Evolutionary conservation across 1,284 basidiomycete genomes (phyloP).

Genomic region (Rhodotorula sp.): DNA sequence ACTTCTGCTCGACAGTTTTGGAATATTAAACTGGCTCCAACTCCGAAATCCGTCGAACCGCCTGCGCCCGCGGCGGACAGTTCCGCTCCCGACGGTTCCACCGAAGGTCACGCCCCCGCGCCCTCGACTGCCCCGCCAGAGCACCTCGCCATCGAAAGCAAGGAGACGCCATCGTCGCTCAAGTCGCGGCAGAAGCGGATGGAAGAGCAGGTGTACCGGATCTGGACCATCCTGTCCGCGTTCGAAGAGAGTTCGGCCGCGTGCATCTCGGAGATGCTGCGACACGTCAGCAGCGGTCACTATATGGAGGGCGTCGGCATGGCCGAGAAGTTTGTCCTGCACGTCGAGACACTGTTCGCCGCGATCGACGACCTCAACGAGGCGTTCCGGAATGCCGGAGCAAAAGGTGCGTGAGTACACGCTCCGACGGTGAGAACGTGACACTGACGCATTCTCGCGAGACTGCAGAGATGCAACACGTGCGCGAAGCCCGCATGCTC

Average conservation of each 20-base stretch:
- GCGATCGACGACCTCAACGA: conserved; percentile 95
- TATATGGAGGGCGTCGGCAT: conserved; percentile 95
- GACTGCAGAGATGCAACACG: conserved; percentile 84
- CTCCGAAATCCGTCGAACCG: conserved; percentile 32
- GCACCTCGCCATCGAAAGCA: conserved; percentile 59
- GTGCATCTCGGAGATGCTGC: conserved; percentile 97
- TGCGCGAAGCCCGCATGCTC: conserved; percentile 95
- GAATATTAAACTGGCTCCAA: conserved; percentile 90
- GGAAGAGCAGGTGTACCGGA: conserved; percentile 97
- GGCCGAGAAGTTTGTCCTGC: conserved; percentile 97
- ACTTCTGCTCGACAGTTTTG: conserved; percentile 67
- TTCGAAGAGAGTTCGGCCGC: conserved; percentile 99
- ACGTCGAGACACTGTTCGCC: conserved; percentile 96
- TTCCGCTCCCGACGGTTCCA: conserved; percentile 42
- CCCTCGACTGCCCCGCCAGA: conserved; percentile 28
- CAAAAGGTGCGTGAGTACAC: conserved; percentile 64
- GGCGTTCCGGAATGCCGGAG: conserved; percentile 74
- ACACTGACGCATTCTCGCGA: not conserved
- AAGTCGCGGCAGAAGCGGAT: conserved; percentile 89
- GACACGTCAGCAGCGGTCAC: conserved; percentile 92
- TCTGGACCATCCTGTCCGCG: conserved; percentile 97
- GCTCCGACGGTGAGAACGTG: not conserved
- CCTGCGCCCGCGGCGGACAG: not conserved
- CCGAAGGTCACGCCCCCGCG: conserved; percentile 37
- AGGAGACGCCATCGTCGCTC: conserved; percentile 76